Base-by-base conservation (phyloP, 2,329 filamentous ascomycete species). In the Diaporthe longicolla region DNA sequence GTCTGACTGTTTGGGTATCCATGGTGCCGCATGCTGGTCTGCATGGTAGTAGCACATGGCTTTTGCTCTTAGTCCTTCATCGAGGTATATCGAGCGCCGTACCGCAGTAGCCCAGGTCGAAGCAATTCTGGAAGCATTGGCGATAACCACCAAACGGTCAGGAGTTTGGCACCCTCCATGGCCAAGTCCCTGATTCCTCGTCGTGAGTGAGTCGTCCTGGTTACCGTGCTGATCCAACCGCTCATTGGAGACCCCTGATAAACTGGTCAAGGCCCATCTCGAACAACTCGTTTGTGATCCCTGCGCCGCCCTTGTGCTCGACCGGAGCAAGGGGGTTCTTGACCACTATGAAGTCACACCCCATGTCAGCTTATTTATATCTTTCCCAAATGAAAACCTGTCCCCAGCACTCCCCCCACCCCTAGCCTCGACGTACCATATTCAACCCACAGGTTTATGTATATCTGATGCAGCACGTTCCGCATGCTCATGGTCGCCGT, bases 391-490 rank as follows among this genome's bases (percentile, higher is more conserved):
- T n/a, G n/a, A n/a, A n/a, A n/a, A n/a, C n/a, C n/a, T n/a, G n/a
- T n/a, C n/a, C n/a, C n/a, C 17, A 19, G 19, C 21, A 24, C 24
- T 37, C 45, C 10, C 26, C 35, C 24, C 19, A n/a, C 17, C 52
- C 72, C 11, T 45, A 52, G 29, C 40, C 40, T 29, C 9, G 50
- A 85, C 88, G 74, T 83, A 95, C 93, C 93, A 80, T 97, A 99
- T 86, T 99, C 97, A 24, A 99, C 96, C 86, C 97, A 99, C 32
- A 98, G 90, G 82, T 97, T 98, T 74, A 98, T 97, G 83, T 98
- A 99, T 76, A 99, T 98, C 88, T 99, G 97, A 82, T 99, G 95
- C 80, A 99, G 85, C 29, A 97, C 96, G 79, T 97, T 95, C 58
- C 95, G 91, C 91, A 99, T 96, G 84, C 95, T 98, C 78, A 93